These are phyloP conservation scores for Myriosclerotinia scirpicola DNA, from an alignment of 2,329 filamentous ascomycete genomes.

Conservation along the genomic window DNA sequence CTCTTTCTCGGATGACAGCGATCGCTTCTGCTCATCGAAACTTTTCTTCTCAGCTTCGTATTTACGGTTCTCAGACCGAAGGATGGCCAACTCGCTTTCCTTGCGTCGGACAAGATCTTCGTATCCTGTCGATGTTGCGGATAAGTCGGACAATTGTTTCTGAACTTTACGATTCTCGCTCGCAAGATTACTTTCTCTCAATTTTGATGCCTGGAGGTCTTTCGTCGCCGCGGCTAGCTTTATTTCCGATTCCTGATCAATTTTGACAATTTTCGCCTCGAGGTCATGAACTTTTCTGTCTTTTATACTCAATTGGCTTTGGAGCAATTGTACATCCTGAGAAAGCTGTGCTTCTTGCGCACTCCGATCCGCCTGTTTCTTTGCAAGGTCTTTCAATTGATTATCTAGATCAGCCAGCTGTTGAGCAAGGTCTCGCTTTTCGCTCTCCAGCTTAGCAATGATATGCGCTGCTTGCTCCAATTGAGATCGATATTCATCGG, in stretches of 20 bases:
- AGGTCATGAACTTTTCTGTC: constrained; percentile 87
- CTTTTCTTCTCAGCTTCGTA: constrained; percentile 76
- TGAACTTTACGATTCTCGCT: constrained; percentile 82
- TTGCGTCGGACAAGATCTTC: constrained; percentile 92
- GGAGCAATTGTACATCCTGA: constrained; percentile 86
- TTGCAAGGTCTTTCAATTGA: constrained; percentile 69
- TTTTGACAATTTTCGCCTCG: constrained; percentile 77
- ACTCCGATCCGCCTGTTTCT: constrained; percentile 69
- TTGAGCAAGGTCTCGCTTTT: constrained; percentile 73
- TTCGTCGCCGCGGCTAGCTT: constrained; percentile 78
- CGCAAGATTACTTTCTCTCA: constrained; percentile 71
- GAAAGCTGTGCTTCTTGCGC: constrained; percentile 73
- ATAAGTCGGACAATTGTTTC: constrained; percentile 81
- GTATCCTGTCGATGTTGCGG: constrained; percentile 89
- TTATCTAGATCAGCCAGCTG: constrained; percentile 69
- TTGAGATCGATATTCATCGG: constrained; percentile 74
- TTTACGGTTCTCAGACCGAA: constrained; percentile 81
- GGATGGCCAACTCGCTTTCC: constrained; percentile 84
- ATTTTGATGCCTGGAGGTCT: constrained; percentile 71
- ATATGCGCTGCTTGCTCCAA: constrained; percentile 89
- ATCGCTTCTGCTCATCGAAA: constrained; percentile 76
- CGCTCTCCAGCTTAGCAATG: constrained; percentile 80
- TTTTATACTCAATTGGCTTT: constrained; percentile 85
- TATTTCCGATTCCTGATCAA: constrained; percentile 85
- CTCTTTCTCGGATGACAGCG: constrained; percentile 73